phyloP scores from a whole-genome alignment of 768 basidiomycete species.

The Dendrothele bispora region DNA sequence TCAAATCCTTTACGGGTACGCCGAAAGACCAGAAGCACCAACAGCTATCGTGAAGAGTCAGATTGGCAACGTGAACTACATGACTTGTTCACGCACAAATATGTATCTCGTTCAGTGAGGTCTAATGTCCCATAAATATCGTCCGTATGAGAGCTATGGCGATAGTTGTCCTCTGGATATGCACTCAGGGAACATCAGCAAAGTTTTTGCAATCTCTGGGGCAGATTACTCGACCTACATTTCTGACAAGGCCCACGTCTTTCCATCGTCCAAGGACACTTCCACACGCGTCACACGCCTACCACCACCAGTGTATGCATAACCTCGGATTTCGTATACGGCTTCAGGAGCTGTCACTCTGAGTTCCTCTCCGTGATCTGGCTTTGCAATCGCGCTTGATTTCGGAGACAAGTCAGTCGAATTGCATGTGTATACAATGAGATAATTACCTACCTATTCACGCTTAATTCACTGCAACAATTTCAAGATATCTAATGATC shows the following conservation, averaged over 20 bases:
- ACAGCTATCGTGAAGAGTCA: no score
- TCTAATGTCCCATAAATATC: slow-evolving; percentile 50
- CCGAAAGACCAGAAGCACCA: slow-evolving; percentile 61
- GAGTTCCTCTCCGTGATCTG: slow-evolving; percentile 53
- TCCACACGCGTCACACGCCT: slow-evolving; percentile 59
- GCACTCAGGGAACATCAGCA: no score
- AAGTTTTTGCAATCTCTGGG: no score
- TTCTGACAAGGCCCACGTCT: slow-evolving; percentile 45
- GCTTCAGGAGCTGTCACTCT: slow-evolving; percentile 11
- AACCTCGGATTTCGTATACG: slow-evolving; percentile 48
- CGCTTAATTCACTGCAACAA: no score
- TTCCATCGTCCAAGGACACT: slow-evolving; percentile 53
- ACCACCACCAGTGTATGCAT: slow-evolving; percentile 65
- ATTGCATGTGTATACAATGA: slow-evolving; percentile 65
- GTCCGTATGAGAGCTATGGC: slow-evolving; percentile 23
- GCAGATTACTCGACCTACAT: slow-evolving; percentile 18
- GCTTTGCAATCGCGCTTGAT: slow-evolving; percentile 53
- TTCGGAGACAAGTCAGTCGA: no score
- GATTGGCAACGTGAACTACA: no score
- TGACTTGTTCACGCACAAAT: no score
- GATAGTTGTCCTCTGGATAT: slow-evolving; percentile 8
- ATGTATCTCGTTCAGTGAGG: slow-evolving; percentile 45
- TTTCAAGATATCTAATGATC: slow-evolving; percentile 35
- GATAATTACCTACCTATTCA: no score
- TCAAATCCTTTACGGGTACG: slow-evolving; percentile 33